Base-by-base conservation (phyloP, 192 early-diverging fungal species). In the Coemansia sp. region DNA sequence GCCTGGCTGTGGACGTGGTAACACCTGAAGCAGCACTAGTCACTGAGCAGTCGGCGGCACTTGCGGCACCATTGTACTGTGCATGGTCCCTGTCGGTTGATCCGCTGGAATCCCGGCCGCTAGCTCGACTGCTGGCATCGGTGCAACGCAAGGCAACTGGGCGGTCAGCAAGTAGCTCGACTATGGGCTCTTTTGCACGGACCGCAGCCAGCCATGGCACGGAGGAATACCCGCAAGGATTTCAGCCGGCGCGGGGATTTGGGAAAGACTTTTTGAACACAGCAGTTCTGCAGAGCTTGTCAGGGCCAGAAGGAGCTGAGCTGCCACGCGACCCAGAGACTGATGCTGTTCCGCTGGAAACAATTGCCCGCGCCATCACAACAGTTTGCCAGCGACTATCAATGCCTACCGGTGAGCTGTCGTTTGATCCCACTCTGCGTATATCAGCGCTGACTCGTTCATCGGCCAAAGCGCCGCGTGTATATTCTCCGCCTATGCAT, bases 221-320 rank as follows among this genome's bases (percentile, higher is more conserved):
- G 17, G 42, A n/a, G 2, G 40, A 26, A 17, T 40, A 31, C 14
- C 47, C 37, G 23, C 55, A 22, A 19, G 46, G 26, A 31, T 62
- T 72, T 22, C 53, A 66, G 49, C 58, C 64, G 12, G 64, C 66
- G 8, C 68, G 57, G 5, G 75, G 75, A 8, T 72, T 78, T 47
- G 75, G 75, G 15, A 78, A 78, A 34, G 75, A 78, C 50, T 72
- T 68, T 57, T 57, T 71, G 69, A 69, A 81, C 56, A 67, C 73
- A 19, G 69, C 72, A 5, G 72, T 81, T 4, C 55, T 75, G 10
- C 54, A 59, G 14, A 72, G 65, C 38, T 54, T 71, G 17, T 49
- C 69, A 9, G 60, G 67, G n/a, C 12, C 57, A 3, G 28, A n/a
- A 17, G 72, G 42, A 3, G 14, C 40, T 14, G 65, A 37, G 19